Evolutionary conservation across 306 rosid species (phyloP).

Genomic region (Lathyrus oleraceus): DNA sequence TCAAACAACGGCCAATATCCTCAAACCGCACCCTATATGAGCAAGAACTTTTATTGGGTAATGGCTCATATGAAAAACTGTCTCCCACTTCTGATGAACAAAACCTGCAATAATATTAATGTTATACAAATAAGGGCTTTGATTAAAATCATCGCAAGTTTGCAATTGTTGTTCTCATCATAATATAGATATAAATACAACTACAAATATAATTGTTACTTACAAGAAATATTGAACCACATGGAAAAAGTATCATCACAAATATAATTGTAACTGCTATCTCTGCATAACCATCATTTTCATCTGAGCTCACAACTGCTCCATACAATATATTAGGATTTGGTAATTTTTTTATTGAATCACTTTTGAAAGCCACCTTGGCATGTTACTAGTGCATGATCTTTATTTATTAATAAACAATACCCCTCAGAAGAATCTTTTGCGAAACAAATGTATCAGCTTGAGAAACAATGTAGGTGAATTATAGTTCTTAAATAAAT

Average conservation of each 20-base stretch:
- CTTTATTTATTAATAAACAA: background rate
- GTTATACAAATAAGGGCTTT: slow-evolving; percentile 28
- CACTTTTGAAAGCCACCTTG: background rate
- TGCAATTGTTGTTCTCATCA: slow-evolving; percentile 6
- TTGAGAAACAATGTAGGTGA: background rate
- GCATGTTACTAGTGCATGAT: background rate
- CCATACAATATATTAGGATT: background rate
- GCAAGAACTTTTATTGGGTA: slow-evolving; percentile 73
- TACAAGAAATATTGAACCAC: background rate
- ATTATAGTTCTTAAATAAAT: background rate
- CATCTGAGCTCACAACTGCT: background rate
- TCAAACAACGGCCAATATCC: slow-evolving; percentile 72
- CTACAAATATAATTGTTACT: background rate
- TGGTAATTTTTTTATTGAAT: no score
- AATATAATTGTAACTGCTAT: background rate
- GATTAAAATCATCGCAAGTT: slow-evolving; percentile 9
- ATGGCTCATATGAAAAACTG: slow-evolving; percentile 55
- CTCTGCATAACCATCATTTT: background rate
- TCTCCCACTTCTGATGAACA: slow-evolving; percentile 64
- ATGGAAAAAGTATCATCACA: background rate
- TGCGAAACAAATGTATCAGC: background rate
- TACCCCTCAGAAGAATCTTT: background rate
- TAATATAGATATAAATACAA: background rate
- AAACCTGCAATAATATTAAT: slow-evolving; percentile 60
- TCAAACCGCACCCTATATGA: slow-evolving; percentile 81